Evolutionary conservation across 768 basidiomycete genomes (phyloP), one percentile per base, ranked within the genome.

Genomic region (Clavulina sp.): DNA sequence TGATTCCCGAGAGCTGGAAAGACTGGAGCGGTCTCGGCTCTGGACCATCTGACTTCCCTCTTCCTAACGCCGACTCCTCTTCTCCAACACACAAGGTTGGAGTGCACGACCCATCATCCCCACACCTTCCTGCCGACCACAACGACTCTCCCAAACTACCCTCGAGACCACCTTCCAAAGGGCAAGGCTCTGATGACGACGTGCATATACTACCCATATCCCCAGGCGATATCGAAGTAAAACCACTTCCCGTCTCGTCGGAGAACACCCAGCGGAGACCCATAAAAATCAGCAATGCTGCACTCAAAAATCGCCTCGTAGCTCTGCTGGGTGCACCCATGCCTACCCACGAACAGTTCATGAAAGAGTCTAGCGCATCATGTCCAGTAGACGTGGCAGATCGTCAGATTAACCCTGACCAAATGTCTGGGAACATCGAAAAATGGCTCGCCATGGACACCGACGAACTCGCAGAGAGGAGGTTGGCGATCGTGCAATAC

Each of bases 371-470:
- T 48, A 48, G 59, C 24, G 36, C 50, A 13, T 41, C 52, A 0
- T 69, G 68, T 51, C 66, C 68, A 2, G 29, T 52, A 4, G 50
- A 56, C 4, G 47, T 66, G 4, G 56, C 57, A 5, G 63, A 66
- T 34, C 51, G 52, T n/a, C 58, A 66, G 50, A 60, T 63, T 47
- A 68, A 68, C 56, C 63, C 61, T 2, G 67, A 68, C 56, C 66
- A 68, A 49, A 58, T 65, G 4, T 57, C 54, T 21, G 65, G 61
- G 0, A 60, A 66, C 41, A 54, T 54, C 13, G 56, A 61, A 2
- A 62, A 54, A 33, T 70, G 69, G 69, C 55, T 52, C 23, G 38
- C 24, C 1, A 57, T 68, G 3, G 51, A 24, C 2, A 44, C 40
- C 26, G 53, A 58, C 21, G 60, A 61, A 24, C 59, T 70, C 33